Evolutionary conservation across 257 asterid species (phyloP).

Genomic region (Henckelia pumila): DNA sequence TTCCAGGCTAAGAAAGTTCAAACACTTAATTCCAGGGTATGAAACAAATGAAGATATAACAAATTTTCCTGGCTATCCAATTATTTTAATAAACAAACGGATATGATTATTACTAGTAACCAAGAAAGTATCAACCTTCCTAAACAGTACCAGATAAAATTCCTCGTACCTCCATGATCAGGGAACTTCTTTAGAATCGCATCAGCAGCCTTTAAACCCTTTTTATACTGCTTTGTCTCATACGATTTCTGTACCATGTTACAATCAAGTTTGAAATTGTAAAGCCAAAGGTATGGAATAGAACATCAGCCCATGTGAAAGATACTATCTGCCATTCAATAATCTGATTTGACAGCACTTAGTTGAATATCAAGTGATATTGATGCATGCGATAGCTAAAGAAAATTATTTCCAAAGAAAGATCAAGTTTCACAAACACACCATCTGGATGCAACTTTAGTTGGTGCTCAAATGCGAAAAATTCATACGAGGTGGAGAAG

Average conservation of each 20-base stretch:
- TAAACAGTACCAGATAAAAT: conserved; percentile 8
- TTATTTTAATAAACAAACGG: not conserved
- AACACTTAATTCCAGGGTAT: conserved; percentile 1
- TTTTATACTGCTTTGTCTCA: conserved; percentile 94
- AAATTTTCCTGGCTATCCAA: too few species aligned
- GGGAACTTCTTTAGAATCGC: conserved; percentile 94
- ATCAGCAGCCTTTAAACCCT: conserved; percentile 98
- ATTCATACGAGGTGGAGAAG: conserved; percentile 2
- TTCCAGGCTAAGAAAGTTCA: not conserved
- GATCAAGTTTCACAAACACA: not conserved
- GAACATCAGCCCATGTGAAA: not conserved
- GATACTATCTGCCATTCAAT: conserved; percentile 14
- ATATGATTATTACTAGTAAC: not conserved
- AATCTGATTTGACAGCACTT: not conserved
- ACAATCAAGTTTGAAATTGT: conserved; percentile 18
- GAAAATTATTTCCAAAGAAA: not conserved
- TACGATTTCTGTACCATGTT: conserved; percentile 76
- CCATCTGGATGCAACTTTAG: not conserved
- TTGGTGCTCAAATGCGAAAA: not conserved
- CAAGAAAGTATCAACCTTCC: conserved; percentile 8
- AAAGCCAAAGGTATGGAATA: conserved; percentile 3
- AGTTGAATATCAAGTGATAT: conserved; percentile 6
- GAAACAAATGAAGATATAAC: too few species aligned
- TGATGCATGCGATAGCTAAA: not conserved
- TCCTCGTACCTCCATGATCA: conserved; percentile 92